Conservation (phyloP, 83 land plant genomes). For the Diphasiastrum complanatum region DNA sequence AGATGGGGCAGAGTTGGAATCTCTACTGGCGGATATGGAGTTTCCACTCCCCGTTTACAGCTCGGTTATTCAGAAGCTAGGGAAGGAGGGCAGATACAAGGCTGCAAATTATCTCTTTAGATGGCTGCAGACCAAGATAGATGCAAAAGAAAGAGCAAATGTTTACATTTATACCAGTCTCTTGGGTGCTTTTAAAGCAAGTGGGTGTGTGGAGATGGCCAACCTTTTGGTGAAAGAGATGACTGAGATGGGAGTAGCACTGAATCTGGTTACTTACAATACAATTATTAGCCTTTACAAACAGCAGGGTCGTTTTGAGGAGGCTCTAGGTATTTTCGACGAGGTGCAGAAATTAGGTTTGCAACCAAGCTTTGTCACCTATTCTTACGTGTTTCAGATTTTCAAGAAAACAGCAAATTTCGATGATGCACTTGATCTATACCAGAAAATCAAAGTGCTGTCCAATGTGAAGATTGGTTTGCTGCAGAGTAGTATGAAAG, state of each 20-base stretch:
- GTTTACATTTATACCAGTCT: conserved; percentile 52
- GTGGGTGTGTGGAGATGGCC: conserved; percentile 27
- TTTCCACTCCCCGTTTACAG: conserved; percentile 15
- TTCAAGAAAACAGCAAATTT: conserved; percentile 47
- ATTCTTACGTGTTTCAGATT: conserved; percentile 40
- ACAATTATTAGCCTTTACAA: conserved; percentile 50
- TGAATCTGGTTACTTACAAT: conserved; percentile 61
- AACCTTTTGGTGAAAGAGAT: conserved; percentile 43
- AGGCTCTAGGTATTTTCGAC: conserved; percentile 41
- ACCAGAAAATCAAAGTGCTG: conserved; percentile 2
- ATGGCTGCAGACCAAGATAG: conserved; percentile 23
- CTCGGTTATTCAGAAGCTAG: conserved; percentile 20
- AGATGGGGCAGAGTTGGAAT: not conserved
- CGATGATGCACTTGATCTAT: conserved; percentile 16
- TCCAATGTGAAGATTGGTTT: not conserved
- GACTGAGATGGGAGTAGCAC: conserved; percentile 36
- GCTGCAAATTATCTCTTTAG: conserved; percentile 18
- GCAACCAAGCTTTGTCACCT: conserved; percentile 45
- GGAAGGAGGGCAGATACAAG: conserved; percentile 13
- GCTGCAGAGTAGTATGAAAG: not conserved
- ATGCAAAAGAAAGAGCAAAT: conserved; percentile 44
- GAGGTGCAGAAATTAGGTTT: conserved; percentile 38
- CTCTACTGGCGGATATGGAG: not conserved
- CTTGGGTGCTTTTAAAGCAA: conserved; percentile 51
- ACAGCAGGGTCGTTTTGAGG: conserved; percentile 38